These are phyloP conservation scores for Trifolium subterraneum DNA, from an alignment of 306 rosid species.

Conservation along the genomic window DNA sequence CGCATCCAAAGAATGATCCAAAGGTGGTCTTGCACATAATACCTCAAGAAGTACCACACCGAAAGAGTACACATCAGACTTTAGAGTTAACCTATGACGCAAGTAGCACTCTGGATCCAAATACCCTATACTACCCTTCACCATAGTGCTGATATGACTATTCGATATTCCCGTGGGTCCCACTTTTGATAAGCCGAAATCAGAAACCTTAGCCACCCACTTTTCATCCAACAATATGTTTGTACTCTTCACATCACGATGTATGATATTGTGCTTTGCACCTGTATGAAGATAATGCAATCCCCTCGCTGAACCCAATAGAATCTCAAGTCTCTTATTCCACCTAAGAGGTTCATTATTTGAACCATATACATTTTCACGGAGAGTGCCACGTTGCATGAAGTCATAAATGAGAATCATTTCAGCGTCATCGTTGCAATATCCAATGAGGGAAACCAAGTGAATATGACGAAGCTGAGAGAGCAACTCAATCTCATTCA, in stretches of 20 bases:
- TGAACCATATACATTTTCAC: constrained; percentile 41
- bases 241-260: constrained; percentile 49
- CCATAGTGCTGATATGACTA: constrained; percentile 17
- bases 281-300: constrained; percentile 47
- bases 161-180: constrained; percentile 21
- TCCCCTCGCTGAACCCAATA: constrained; percentile 44
- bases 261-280: constrained; percentile 39
- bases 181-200: constrained; percentile 47
- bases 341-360: constrained; percentile 10
- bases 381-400: constrained; percentile 38
- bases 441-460: constrained; percentile 38
- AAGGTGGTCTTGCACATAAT: constrained; percentile 39
- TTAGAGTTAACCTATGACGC: constrained; percentile 38
- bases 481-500: constrained; percentile 42
- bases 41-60: constrained; percentile 55
- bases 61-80: constrained; percentile 56
- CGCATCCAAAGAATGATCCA: not conserved
- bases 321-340: constrained; percentile 43
- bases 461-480: constrained; percentile 40
- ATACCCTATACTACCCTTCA: constrained; percentile 25
- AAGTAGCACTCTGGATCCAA: constrained; percentile 30
- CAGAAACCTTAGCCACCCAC: not conserved
- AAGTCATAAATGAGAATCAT: constrained; percentile 35
- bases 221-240: constrained; percentile 31
- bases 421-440: constrained; percentile 35